A percentile compares a stretch with the other conserved stretches of the same genome.
Conservation (phyloP, 768 basidiomycete genomes). For the Rhizopogon roseolus region DNA sequence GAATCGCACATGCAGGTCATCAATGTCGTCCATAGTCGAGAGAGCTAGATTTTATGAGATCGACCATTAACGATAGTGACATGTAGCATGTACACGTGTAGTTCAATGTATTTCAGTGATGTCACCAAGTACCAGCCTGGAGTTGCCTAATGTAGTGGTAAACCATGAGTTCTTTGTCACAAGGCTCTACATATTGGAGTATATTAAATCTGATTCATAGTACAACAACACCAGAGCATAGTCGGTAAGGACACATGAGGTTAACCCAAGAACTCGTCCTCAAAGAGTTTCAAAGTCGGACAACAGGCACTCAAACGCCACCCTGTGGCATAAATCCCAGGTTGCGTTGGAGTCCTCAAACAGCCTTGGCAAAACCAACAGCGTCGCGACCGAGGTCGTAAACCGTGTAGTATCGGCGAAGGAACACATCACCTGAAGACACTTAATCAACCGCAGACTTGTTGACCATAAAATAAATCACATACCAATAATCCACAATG, state of each 20-base stretch:
- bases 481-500: conserved; percentile 89
- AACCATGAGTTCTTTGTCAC: no score
- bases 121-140: not conserved
- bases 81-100: no score
- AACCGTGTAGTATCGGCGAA: conserved; percentile 90
- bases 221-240: not conserved
- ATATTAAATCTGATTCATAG: not conserved
- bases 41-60: not conserved
- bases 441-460: conserved; percentile 1
- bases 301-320: not conserved
- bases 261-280: not conserved
- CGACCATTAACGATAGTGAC: not conserved
- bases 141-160: not conserved
- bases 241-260: not conserved
- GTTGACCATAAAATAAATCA: conserved; percentile 4
- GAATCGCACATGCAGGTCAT: not conserved
- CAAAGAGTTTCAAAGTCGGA: not conserved
- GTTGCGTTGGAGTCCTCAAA: conserved; percentile 15
- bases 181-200: no score
- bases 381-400: conserved; percentile 76
- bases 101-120: no score
- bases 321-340: not conserved
- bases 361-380: conserved; percentile 72
- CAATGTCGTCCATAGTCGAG: not conserved
- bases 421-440: conserved; percentile 74